A percentile compares a stretch with the other conserved stretches of the same genome.
Conservation (phyloP, 768 basidiomycete genomes). For the Daedaleopsis nitida region DNA sequence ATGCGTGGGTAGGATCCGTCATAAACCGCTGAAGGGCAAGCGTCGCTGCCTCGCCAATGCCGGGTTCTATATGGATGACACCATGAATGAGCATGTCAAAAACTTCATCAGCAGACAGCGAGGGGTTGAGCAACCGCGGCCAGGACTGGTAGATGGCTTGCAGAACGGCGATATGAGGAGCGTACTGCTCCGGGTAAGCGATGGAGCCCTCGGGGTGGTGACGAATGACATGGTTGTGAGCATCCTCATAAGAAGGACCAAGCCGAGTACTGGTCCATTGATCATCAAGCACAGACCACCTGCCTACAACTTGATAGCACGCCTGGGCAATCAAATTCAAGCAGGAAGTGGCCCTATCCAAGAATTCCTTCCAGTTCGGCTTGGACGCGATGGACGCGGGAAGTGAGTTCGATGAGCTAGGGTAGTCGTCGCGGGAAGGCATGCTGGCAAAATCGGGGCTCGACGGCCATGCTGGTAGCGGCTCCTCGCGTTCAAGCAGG, state of each 20-base stretch:
- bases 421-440: slow-evolving; percentile 65
- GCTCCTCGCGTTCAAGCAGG: slow-evolving; percentile 69
- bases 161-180: slow-evolving; percentile 69
- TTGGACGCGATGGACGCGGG: slow-evolving; percentile 58
- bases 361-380: slow-evolving; percentile 70
- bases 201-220: slow-evolving; percentile 66
- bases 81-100: slow-evolving; percentile 81
- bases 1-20: slow-evolving; percentile 55
- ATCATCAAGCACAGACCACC: slow-evolving; percentile 84
- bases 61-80: slow-evolving; percentile 83
- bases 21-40: slow-evolving; percentile 74
- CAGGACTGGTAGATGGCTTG: slow-evolving; percentile 80
- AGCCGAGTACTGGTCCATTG: slow-evolving; percentile 71
- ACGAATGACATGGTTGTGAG: slow-evolving; percentile 65
- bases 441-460: slow-evolving; percentile 63
- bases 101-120: slow-evolving; percentile 55
- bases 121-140: slow-evolving; percentile 75
- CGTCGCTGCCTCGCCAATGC: slow-evolving; percentile 66
- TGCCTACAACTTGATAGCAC: slow-evolving; percentile 66
- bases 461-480: slow-evolving; percentile 78
- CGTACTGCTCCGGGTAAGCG: slow-evolving; percentile 64
- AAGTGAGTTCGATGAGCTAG: slow-evolving; percentile 64
- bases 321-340: slow-evolving; percentile 57
- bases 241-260: slow-evolving; percentile 65
- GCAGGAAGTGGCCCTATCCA: slow-evolving; percentile 62